Evolutionary conservation across 2,329 filamentous ascomycete species (phyloP).

Genomic region (Fusarium zealandicum): DNA sequence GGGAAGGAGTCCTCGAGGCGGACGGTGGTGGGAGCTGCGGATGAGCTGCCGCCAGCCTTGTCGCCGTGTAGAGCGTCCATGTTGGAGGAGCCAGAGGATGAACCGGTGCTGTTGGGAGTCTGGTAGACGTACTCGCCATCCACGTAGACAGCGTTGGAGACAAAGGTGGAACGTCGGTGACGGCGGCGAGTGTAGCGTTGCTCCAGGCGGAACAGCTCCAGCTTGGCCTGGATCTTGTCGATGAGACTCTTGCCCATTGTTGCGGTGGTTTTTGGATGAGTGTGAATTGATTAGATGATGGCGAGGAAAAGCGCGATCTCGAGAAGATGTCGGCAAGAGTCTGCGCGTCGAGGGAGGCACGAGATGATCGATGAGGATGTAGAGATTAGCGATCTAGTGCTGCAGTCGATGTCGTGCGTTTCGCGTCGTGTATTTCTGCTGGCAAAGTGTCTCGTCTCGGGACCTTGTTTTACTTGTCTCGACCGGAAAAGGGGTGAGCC

Average conservation of each 20-base stretch:
- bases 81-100: constrained; percentile 56
- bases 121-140: constrained; percentile 94
- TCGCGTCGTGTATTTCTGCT: constrained; percentile 10
- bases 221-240: constrained; percentile 69
- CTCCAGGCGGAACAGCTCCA: constrained; percentile 94
- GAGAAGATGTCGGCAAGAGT: constrained; percentile 16
- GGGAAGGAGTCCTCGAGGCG: constrained; percentile 37
- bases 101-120: constrained; percentile 65
- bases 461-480: constrained; percentile 18
- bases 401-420: constrained; percentile 36
- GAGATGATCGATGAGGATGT: constrained; percentile 20
- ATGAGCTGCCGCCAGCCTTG: constrained; percentile 36
- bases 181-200: constrained; percentile 93
- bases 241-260: constrained; percentile 61
- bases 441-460: constrained; percentile 24
- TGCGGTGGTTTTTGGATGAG: constrained; percentile 23
- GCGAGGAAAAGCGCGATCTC: constrained; percentile 9
- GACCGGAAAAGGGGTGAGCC: constrained; percentile 28
- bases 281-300: constrained; percentile 2
- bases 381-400: constrained; percentile 30
- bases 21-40: constrained; percentile 36
- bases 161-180: constrained; percentile 84
- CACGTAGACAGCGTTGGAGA: constrained; percentile 88
- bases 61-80: constrained; percentile 50
- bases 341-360: constrained; percentile 27